These are phyloP conservation scores for Cercospora brassicicola DNA, from an alignment of 2,329 filamentous ascomycete genomes.

Conservation along the genomic window DNA sequence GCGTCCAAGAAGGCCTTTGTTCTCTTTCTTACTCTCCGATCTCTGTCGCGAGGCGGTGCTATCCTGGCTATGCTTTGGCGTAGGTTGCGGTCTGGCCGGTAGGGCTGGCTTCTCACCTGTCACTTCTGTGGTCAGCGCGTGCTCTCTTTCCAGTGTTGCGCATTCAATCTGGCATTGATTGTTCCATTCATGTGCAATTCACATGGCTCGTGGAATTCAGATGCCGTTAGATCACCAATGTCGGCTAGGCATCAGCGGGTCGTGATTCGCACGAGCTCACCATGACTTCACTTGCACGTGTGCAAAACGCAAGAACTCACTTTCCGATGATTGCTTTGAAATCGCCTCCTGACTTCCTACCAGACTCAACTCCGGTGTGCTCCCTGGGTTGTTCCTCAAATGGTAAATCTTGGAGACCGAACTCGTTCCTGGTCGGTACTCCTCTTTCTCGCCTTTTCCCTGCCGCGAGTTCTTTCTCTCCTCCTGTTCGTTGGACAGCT, in stretches of 20 bases:
- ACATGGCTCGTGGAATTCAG: not conserved
- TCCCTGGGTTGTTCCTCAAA: constrained; percentile 47
- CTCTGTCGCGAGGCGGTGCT: constrained; percentile 24
- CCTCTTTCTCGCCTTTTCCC: constrained; percentile 33
- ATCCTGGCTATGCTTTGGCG: constrained; percentile 33
- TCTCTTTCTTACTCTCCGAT: constrained; percentile 24
- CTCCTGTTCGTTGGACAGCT: constrained; percentile 23
- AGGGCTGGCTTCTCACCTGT: constrained; percentile 20
- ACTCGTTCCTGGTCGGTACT: constrained; percentile 35
- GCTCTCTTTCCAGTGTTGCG: not conserved
- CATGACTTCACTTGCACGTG: not conserved
- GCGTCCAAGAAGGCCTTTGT: constrained; percentile 33
- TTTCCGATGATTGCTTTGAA: constrained; percentile 30
- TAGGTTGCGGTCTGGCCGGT: constrained; percentile 30
- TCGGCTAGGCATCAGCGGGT: not conserved
- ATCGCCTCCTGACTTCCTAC: constrained; percentile 36
- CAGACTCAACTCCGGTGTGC: constrained; percentile 50
- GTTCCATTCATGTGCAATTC: not conserved
- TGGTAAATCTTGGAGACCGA: constrained; percentile 42
- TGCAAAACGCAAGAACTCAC: constrained; percentile 27
- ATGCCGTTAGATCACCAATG: not conserved
- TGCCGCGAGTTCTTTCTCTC: constrained; percentile 27
- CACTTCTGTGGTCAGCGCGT: constrained; percentile 19
- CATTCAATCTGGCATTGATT: not conserved
- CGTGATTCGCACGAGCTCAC: not conserved